Evolutionary conservation across 352 stramenopile species (phyloP), one percentile per base, ranked within the genome.

Genomic region (Elongisporangium prolatum): DNA sequence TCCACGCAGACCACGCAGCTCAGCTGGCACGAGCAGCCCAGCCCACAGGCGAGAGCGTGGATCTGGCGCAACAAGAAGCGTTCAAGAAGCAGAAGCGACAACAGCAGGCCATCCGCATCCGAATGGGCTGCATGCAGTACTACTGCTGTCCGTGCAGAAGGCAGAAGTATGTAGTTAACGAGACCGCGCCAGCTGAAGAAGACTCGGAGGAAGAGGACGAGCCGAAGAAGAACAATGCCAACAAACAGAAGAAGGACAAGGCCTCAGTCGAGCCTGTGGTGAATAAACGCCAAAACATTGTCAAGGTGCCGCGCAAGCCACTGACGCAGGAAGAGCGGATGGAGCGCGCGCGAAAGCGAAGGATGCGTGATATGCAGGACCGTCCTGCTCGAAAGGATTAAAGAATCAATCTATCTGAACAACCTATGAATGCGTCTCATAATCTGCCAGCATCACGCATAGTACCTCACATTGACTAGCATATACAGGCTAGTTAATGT

Each of bases 281-380:
- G 14, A 40, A 74, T 50, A 71, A 78, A 56, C 75, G 75, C 40
- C 58, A 75, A 21, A 88, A 86, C 38, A 69, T 88, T 14, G 72
- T 87, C 28, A 72, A 75, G 18, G 73, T 80, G 20, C 60, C 76
- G 56, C 74, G 80, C 17, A 88, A 86, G 44, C 72, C 78, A 20
- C 67, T 90, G n/a, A 88, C 68, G 4, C 79, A 90, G 52, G 80
- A 87, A 56, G 69, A 90, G 56, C 69, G 77, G 0, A 74, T 88
- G 14, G 80, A 90, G 47, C 72, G 80, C 7, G 80, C 80, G 20
- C 68, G 76, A 16, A 90, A 88, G 57, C 61, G 80, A 10, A 67
- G 80, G 8, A 55, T 87, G 50, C 61, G 78, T 2, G 80, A 90
- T 54, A 90, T 90, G 80, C 75, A 86, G 57, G 77, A 90, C 55